phyloP scores from a whole-genome alignment of 345 rosid species.

The Dipteronia sinensis region DNA sequence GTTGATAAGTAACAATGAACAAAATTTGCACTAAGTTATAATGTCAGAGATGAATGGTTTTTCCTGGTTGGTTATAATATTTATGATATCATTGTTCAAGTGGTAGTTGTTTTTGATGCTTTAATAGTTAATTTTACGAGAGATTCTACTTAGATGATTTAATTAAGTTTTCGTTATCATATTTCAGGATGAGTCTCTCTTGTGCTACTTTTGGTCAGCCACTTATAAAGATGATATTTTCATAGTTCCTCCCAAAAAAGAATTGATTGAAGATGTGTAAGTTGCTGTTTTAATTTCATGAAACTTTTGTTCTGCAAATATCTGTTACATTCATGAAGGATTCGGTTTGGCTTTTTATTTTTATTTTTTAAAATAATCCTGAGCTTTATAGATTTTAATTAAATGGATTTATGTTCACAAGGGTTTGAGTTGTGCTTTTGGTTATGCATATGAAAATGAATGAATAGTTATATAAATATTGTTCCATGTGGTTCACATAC shows the following conservation, averaged over 20 bases:
- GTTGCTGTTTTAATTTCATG: constrained; percentile 1
- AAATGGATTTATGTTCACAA: constrained; percentile 3
- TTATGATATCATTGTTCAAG: neutral
- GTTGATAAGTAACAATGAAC: neutral
- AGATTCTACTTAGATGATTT: neutral
- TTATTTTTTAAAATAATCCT: neutral
- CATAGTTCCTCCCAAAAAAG: constrained; percentile 8
- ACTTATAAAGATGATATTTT: constrained; percentile 15
- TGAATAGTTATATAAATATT: neutral
- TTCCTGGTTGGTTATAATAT: neutral
- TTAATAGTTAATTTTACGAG: neutral
- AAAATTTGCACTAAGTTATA: neutral
- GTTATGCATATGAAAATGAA: neutral
- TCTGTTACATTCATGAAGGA: neutral
- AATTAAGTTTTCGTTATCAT: neutral
- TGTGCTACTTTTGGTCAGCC: constrained; percentile 12
- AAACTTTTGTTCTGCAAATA: neutral
- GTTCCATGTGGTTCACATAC: neutral
- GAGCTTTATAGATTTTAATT: neutral
- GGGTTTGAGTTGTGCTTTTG: neutral
- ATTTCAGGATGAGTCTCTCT: constrained; percentile 23
- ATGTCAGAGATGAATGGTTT: constrained; percentile 4
- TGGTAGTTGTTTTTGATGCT: constrained; percentile 12
- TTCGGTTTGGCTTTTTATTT: neutral
- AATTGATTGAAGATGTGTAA: constrained; percentile 23